phyloP scores from a whole-genome alignment of 495 filamentous ascomycete genomes.

The Aspergillus nanangensis region DNA sequence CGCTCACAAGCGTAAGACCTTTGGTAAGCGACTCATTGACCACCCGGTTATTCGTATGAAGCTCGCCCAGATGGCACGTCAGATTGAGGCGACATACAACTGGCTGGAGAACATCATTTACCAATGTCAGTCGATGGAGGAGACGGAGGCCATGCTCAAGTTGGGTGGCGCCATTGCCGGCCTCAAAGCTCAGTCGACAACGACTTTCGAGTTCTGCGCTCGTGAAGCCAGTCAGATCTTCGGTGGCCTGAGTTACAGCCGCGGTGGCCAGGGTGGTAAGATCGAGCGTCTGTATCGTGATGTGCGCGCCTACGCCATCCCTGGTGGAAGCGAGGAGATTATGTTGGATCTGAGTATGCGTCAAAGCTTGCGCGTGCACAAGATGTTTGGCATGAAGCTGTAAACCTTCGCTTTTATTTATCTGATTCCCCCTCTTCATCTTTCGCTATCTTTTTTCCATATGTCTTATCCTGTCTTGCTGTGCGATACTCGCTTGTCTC shows the following conservation, averaged over 20 bases:
- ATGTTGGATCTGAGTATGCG: conserved; percentile 97
- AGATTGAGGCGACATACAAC: conserved; percentile 93
- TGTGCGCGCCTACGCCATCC: conserved; percentile 97
- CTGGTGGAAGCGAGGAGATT: conserved; percentile 95
- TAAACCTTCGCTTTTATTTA: conserved; percentile 33
- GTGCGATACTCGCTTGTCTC: no score
- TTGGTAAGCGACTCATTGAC: conserved; percentile 92
- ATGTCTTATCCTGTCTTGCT: no score
- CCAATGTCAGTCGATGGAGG: conserved; percentile 88
- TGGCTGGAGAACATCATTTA: conserved; percentile 97
- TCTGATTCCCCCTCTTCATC: conserved; percentile 6
- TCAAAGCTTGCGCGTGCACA: conserved; percentile 83
- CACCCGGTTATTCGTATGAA: conserved; percentile 98
- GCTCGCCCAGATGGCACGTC: conserved; percentile 94
- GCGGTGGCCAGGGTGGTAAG: conserved; percentile 94
- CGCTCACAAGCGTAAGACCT: conserved; percentile 92
- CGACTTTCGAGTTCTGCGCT: conserved; percentile 96
- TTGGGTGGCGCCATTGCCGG: conserved; percentile 92
- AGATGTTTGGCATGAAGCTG: conserved; percentile 94
- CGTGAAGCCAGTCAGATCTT: conserved; percentile 97
- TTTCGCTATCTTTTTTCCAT: conserved; percentile 1
- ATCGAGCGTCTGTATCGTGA: conserved; percentile 93
- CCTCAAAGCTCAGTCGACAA: conserved; percentile 87
- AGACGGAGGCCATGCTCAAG: conserved; percentile 92
- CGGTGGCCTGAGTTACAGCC: conserved; percentile 86